A percentile compares a stretch with the other conserved stretches of the same genome.
These are phyloP conservation scores for Pseudogymnoascus sp. DNA, from an alignment of 2,329 filamentous ascomycete genomes.

Conservation along the genomic window DNA sequence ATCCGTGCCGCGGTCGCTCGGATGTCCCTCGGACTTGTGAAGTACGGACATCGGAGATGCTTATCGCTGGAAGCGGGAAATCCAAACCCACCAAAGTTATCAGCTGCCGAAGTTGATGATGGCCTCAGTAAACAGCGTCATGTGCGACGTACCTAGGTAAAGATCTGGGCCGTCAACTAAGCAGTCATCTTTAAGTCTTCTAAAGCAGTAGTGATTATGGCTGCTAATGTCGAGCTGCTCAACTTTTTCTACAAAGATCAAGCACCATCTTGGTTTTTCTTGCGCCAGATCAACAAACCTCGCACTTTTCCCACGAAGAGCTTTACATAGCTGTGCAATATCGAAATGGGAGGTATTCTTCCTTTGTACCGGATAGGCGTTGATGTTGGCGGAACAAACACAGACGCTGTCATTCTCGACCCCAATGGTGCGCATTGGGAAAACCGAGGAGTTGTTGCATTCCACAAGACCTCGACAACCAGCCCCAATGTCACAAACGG, in stretches of 20 bases:
- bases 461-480: constrained; percentile 25
- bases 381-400: constrained; percentile 36
- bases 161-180: not conserved
- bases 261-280: not conserved
- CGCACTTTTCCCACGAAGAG: not conserved
- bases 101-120: not conserved
- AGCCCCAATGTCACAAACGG: constrained; percentile 31
- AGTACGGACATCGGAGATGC: not conserved
- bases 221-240: not conserved
- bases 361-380: constrained; percentile 40
- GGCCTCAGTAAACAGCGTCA: not conserved
- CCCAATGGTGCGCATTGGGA: not conserved
- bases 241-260: not conserved
- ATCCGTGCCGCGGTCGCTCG: not conserved
- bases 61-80: not conserved
- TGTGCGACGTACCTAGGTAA: not conserved
- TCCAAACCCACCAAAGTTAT: not conserved
- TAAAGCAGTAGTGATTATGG: not conserved
- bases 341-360: constrained; percentile 19
- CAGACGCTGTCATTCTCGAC: constrained; percentile 42
- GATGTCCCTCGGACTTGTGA: not conserved
- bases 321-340: constrained; percentile 18
- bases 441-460: constrained; percentile 14
- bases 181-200: not conserved
- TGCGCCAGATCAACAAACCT: not conserved